Evolutionary conservation across 2,329 filamentous ascomycete species (phyloP).

Genomic region (Alternaria rosae): DNA sequence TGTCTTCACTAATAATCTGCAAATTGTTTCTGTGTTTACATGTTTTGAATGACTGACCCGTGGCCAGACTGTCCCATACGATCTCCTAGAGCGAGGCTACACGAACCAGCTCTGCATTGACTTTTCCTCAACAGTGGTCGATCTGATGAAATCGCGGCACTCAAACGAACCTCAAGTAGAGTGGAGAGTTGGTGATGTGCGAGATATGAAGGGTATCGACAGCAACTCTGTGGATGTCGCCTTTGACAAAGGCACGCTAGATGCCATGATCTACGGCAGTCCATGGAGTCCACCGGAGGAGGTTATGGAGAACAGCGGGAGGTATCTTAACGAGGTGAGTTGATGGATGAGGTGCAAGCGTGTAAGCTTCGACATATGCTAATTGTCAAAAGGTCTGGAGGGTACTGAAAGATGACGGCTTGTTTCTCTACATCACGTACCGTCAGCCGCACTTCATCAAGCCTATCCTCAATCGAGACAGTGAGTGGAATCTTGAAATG

Average conservation of each 20-base stretch:
- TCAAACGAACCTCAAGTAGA: constrained; percentile 50
- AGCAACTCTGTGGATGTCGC: constrained; percentile 60
- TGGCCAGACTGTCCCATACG: constrained; percentile 60
- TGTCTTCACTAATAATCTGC: not conserved
- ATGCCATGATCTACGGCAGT: constrained; percentile 64
- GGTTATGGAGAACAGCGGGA: constrained; percentile 57
- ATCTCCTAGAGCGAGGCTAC: constrained; percentile 59
- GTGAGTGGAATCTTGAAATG: constrained; percentile 34
- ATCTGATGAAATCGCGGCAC: constrained; percentile 60
- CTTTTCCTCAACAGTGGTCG: constrained; percentile 63
- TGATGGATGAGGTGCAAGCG: not conserved
- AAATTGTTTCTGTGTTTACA: not conserved
- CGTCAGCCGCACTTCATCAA: constrained; percentile 44
- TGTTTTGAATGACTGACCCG: not conserved
- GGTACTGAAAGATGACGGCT: constrained; percentile 57
- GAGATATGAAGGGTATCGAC: constrained; percentile 55
- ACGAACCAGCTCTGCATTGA: constrained; percentile 62
- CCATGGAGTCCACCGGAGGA: constrained; percentile 62
- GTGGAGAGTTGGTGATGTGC: constrained; percentile 62
- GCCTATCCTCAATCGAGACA: constrained; percentile 31
- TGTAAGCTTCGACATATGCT: not conserved
- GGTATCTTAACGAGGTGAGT: constrained; percentile 60
- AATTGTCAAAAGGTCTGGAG: constrained; percentile 51
- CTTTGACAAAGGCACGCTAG: constrained; percentile 65
- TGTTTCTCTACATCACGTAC: constrained; percentile 59